Evolutionary conservation across 768 basidiomycete species (phyloP).

Genomic region (Lactarius deliciosus): DNA sequence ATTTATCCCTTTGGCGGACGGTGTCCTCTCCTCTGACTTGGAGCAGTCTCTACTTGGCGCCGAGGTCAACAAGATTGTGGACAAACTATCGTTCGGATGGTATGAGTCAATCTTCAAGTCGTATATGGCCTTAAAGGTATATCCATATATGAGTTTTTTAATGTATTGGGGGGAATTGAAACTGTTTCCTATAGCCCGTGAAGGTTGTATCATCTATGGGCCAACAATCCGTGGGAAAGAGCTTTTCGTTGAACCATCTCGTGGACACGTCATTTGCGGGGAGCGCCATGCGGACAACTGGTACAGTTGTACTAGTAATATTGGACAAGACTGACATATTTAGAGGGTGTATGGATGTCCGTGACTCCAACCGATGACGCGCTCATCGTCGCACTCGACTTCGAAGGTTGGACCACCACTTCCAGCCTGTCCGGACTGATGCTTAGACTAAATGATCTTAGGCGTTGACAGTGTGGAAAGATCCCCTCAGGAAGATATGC

Average conservation of each 20-base stretch:
- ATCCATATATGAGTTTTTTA: no score
- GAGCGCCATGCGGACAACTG: slow-evolving; percentile 56
- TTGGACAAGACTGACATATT: background rate
- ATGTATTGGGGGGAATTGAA: no score
- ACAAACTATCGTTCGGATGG: slow-evolving; percentile 58
- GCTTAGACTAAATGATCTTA: slow-evolving; percentile 14
- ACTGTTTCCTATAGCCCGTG: slow-evolving; percentile 41
- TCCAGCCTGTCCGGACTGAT: background rate
- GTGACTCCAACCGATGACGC: background rate
- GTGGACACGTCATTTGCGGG: background rate
- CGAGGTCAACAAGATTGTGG: slow-evolving; percentile 53
- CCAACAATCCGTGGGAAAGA: background rate
- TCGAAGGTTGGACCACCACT: slow-evolving; percentile 32
- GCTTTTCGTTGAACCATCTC: background rate
- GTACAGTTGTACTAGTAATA: slow-evolving; percentile 21
- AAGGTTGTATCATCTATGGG: slow-evolving; percentile 34
- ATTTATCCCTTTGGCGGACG: slow-evolving; percentile 60
- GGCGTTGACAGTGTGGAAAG: slow-evolving; percentile 65
- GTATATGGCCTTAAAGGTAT: slow-evolving; percentile 45
- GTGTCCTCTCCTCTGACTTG: slow-evolving; percentile 47
- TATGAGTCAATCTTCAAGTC: slow-evolving; percentile 62
- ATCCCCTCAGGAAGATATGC: slow-evolving; percentile 43
- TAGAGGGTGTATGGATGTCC: slow-evolving; percentile 65
- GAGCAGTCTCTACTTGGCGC: slow-evolving; percentile 58
- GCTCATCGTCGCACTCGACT: slow-evolving; percentile 1